Percentiles rank a stretch among this genome's conserved stretches.
Conservation (phyloP, 2,329 filamentous ascomycete genomes). For the Huntiella moniliformis region DNA sequence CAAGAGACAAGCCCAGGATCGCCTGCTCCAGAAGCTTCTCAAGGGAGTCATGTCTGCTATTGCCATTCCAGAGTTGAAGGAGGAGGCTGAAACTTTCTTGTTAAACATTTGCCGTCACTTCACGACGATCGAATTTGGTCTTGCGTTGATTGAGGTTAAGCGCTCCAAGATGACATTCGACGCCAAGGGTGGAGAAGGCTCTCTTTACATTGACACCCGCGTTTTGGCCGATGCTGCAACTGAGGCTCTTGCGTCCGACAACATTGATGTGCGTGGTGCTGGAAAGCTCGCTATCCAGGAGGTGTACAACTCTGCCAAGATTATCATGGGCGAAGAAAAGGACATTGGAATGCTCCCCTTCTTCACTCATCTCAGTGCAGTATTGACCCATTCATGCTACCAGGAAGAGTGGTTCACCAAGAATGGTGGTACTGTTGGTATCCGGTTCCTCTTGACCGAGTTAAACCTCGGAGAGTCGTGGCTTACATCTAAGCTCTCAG, state of each 20-base stretch:
- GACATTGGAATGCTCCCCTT: conserved; percentile 62
- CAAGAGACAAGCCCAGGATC: conserved; percentile 74
- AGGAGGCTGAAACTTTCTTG: conserved; percentile 57
- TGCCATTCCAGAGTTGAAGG: conserved; percentile 62
- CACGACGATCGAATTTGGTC: conserved; percentile 72
- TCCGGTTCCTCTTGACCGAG: conserved; percentile 70
- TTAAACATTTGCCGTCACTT: conserved; percentile 76
- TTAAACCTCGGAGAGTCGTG: conserved; percentile 70
- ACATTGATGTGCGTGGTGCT: conserved; percentile 59
- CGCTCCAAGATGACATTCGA: conserved; percentile 64
- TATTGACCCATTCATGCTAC: conserved; percentile 87
- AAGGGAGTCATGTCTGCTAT: conserved; percentile 77
- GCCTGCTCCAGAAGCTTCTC: conserved; percentile 64
- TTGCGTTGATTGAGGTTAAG: conserved; percentile 63
- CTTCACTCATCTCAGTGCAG: conserved; percentile 64
- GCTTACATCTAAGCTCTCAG: conserved; percentile 55
- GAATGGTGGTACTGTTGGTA: conserved; percentile 76
- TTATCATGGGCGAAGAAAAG: conserved; percentile 58
- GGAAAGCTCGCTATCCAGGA: conserved; percentile 62
- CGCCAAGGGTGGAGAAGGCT: conserved; percentile 69
- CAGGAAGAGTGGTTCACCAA: conserved; percentile 99
- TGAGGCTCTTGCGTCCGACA: conserved; percentile 75
- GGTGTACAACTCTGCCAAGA: conserved; percentile 55
- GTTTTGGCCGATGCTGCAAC: conserved; percentile 78
- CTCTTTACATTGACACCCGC: conserved; percentile 68